Evolutionary conservation across 495 filamentous ascomycete genomes (phyloP).

Genomic region (Neurospora sp.): DNA sequence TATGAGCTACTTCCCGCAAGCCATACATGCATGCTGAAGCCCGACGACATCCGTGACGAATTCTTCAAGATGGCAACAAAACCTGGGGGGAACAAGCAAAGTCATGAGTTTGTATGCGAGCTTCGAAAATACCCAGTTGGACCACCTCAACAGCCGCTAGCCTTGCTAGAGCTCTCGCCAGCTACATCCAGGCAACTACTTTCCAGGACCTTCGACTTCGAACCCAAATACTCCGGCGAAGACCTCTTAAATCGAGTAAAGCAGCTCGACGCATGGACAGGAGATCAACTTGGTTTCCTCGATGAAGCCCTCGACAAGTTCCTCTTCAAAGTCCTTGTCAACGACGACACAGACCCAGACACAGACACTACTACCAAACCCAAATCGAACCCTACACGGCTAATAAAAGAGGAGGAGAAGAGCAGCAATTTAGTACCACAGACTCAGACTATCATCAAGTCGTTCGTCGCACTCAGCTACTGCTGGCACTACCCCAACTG

Average conservation of each 20-base stretch:
- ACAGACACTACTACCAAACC: not conserved
- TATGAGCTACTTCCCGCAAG: not conserved
- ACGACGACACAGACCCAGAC: not conserved
- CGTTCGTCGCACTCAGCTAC: not conserved
- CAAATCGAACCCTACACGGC: not conserved
- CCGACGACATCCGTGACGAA: not conserved
- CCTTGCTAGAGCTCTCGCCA: not conserved
- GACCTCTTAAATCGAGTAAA: not conserved
- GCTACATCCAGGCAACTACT: not conserved
- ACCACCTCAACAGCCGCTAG: not conserved
- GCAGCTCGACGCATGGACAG: not conserved
- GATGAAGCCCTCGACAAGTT: not conserved
- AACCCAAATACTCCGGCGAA: not conserved
- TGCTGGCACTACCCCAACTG: slow-evolving; percentile 1
- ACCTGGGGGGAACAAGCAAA: not conserved
- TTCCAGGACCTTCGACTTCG: not conserved
- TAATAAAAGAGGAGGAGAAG: not conserved
- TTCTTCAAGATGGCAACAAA: not conserved
- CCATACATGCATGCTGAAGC: not conserved
- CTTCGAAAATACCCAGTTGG: not conserved
- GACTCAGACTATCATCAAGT: not conserved
- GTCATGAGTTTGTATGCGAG: not conserved
- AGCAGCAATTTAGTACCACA: too few relatives aligned
- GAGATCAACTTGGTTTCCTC: not conserved
- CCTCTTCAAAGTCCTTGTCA: not conserved